These are phyloP conservation scores for Elsinoe perseae DNA, from an alignment of 2,329 filamentous ascomycete species.

Conservation along the genomic window DNA sequence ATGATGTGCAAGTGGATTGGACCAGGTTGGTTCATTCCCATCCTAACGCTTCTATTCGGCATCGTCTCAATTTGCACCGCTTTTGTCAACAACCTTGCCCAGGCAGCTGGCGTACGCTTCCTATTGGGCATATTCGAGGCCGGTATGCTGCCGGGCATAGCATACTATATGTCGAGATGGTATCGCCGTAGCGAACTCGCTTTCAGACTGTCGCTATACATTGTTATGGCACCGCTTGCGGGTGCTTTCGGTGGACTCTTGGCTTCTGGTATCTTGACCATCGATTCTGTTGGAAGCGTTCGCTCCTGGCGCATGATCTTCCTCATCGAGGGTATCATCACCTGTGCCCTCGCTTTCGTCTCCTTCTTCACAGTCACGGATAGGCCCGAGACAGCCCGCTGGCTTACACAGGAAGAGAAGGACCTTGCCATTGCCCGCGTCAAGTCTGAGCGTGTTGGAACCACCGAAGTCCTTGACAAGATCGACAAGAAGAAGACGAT, in stretches of 20 bases:
- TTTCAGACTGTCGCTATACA: conserved; percentile 60
- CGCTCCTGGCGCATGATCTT: conserved; percentile 63
- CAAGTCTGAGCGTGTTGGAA: conserved; percentile 59
- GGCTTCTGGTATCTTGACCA: conserved; percentile 52
- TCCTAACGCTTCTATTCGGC: conserved; percentile 55
- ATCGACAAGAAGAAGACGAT: conserved; percentile 53
- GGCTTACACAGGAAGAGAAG: conserved; percentile 59
- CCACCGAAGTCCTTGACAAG: conserved; percentile 56
- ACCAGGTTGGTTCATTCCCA: conserved; percentile 63
- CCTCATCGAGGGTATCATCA: conserved; percentile 61
- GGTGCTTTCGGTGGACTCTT: conserved; percentile 65
- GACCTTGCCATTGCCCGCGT: conserved; percentile 58
- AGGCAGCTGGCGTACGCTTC: conserved; percentile 56
- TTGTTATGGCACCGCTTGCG: conserved; percentile 62
- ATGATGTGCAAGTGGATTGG: conserved; percentile 63
- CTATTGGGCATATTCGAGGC: conserved; percentile 58
- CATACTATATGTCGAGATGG: conserved; percentile 66
- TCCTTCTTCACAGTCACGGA: conserved; percentile 60
- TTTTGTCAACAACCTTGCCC: conserved; percentile 51
- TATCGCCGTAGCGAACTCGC: conserved; percentile 61
- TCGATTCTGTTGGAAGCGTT: conserved; percentile 51
- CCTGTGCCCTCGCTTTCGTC: conserved; percentile 50
- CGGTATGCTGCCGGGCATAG: conserved; percentile 65
- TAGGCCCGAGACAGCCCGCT: conserved; percentile 58
- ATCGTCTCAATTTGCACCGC: conserved; percentile 56